Evolutionary conservation across 78 protist species (phyloP).

Genomic region (Dictyostelium discoideum): dicty_2.7 NC_007088.5:3880001-3880500

Average conservation of each 20-base stretch:
- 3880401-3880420: slow-evolving; percentile 56
- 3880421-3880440: slow-evolving; percentile 80
- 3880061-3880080: neutral
- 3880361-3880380: slow-evolving; percentile 76
- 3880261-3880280: neutral
- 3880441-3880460: slow-evolving; percentile 25
- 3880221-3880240: neutral
- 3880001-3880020: neutral
- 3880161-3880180: neutral
- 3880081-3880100: neutral
- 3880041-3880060: no score
- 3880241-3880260: neutral
- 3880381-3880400: slow-evolving; percentile 51
- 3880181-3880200: neutral
- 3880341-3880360: slow-evolving; percentile 21
- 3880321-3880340: slow-evolving; percentile 2
- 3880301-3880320: no score
- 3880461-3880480: slow-evolving; percentile 15
- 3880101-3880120: neutral
- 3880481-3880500: slow-evolving; percentile 63
- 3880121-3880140: neutral
- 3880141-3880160: neutral
- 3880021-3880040: neutral
- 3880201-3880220: neutral
- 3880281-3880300: no score